These are phyloP conservation scores for Kodamaea nitidulidarum DNA, from an alignment of 805 yeast genomes.

Conservation along the genomic window DNA sequence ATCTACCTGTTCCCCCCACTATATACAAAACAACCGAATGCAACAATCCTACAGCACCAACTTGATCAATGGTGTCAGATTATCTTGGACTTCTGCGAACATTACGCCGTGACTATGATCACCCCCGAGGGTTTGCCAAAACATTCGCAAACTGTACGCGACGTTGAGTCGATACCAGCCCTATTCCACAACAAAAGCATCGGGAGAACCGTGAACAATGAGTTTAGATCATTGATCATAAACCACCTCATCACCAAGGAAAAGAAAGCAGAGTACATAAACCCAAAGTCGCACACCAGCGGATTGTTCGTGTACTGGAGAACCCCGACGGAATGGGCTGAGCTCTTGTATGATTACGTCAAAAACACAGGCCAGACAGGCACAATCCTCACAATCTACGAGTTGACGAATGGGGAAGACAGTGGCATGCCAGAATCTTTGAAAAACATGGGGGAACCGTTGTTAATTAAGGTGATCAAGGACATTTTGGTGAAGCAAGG, in stretches of 20 bases:
- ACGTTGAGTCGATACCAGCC: constrained; percentile 21
- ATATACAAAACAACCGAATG: constrained; percentile 84
- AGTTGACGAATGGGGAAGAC: constrained; percentile 56
- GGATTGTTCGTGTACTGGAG: constrained; percentile 62
- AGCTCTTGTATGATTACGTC: constrained; percentile 29
- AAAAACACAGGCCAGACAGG: constrained; percentile 76
- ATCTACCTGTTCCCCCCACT: constrained; percentile 76
- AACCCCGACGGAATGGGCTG: constrained; percentile 49
- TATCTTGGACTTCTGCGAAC: constrained; percentile 57
- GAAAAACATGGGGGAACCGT: constrained; percentile 52
- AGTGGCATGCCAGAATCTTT: constrained; percentile 54
- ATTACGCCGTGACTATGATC: constrained; percentile 37
- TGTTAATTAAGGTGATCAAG: constrained; percentile 51
- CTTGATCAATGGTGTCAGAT: constrained; percentile 71
- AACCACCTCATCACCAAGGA: constrained; percentile 47
- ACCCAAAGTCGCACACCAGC: constrained; percentile 50
- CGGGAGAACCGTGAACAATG: constrained; percentile 50
- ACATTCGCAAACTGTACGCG: constrained; percentile 21
- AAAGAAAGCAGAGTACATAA: constrained; percentile 54
- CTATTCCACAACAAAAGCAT: constrained; percentile 52
- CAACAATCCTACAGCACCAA: constrained; percentile 73
- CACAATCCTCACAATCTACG: constrained; percentile 76
- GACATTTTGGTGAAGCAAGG: constrained; percentile 60
- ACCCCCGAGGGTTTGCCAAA: constrained; percentile 28
- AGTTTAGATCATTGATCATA: constrained; percentile 54